A percentile compares a stretch with the other conserved stretches of the same genome.
These are phyloP conservation scores for Haplosporangium sp. DNA, from an alignment of 371 early-diverging fungal species.

Conservation along the genomic window DNA sequence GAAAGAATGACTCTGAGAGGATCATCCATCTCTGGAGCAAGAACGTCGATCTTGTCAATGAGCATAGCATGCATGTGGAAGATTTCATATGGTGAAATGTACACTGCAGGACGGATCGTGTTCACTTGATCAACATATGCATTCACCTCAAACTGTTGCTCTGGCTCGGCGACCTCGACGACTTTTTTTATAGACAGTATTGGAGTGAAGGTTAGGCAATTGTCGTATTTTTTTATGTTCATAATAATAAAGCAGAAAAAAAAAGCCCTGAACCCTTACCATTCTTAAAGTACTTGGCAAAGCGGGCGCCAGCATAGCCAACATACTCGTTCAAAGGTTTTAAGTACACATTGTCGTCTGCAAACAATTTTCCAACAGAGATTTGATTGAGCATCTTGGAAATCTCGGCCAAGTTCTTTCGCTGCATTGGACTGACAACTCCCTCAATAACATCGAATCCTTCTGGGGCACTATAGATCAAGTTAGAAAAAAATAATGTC, in stretches of 20 bases:
- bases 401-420: conserved; percentile 96
- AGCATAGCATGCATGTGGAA: conserved; percentile 89
- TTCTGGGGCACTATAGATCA: conserved; percentile 86
- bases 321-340: conserved; percentile 88
- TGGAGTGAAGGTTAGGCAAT: background rate
- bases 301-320: conserved; percentile 75
- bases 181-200: conserved; percentile 60
- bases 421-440: conserved; percentile 85
- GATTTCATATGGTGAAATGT: conserved; percentile 90
- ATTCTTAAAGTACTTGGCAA: conserved; percentile 79
- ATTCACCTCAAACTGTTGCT: conserved; percentile 92
- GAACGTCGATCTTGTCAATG: conserved; percentile 76
- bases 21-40: conserved; percentile 74
- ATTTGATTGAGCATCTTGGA: conserved; percentile 95
- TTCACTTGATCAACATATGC: conserved; percentile 88
- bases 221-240: background rate
- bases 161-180: conserved; percentile 85
- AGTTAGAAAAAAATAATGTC: conserved; percentile 5
- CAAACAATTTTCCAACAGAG: conserved; percentile 81
- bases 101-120: conserved; percentile 88
- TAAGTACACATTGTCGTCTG: conserved; percentile 77
- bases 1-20: conserved; percentile 82
- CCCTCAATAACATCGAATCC: conserved; percentile 94
- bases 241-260: background rate
- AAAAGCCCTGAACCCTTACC: conserved; percentile 57